Evolutionary conservation across 1,284 basidiomycete genomes (phyloP).

Genomic region (Exobasidium cylindrosporum): DNA sequence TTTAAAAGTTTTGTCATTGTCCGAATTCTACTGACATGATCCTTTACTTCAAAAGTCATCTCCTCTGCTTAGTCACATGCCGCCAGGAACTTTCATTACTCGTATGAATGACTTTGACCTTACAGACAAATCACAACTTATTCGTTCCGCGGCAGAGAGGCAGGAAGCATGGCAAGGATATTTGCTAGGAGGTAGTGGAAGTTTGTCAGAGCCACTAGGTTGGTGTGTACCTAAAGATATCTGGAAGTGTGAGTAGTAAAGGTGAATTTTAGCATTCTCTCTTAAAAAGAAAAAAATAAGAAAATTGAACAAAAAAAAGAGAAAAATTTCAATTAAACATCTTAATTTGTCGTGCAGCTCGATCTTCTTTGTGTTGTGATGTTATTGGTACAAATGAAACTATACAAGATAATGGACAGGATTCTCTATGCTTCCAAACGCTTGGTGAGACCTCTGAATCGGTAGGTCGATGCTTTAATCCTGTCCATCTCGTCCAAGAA

Average conservation of each 20-base stretch:
- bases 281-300: neutral
- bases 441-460: neutral
- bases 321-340: no score
- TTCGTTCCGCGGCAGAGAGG: neutral
- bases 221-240: conserved; percentile 17
- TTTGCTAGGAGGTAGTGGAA: neutral
- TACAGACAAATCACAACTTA: neutral
- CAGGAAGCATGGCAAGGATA: neutral
- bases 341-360: no score
- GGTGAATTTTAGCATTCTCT: no score
- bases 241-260: conserved; percentile 11
- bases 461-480: conserved; percentile 12
- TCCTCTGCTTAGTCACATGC: conserved; percentile 8
- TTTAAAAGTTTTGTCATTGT: no score
- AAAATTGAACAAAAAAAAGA: no score
- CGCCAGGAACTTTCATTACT: neutral
- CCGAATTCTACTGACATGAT: no score
- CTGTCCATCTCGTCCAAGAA: neutral
- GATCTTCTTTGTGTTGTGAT: neutral
- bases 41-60: neutral
- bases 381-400: neutral
- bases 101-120: conserved; percentile 15
- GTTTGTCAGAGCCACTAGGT: neutral
- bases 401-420: neutral
- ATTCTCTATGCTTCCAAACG: neutral